Conservation (phyloP, 139 green algal genomes). For the Chlamydomonas sp. region DNA sequence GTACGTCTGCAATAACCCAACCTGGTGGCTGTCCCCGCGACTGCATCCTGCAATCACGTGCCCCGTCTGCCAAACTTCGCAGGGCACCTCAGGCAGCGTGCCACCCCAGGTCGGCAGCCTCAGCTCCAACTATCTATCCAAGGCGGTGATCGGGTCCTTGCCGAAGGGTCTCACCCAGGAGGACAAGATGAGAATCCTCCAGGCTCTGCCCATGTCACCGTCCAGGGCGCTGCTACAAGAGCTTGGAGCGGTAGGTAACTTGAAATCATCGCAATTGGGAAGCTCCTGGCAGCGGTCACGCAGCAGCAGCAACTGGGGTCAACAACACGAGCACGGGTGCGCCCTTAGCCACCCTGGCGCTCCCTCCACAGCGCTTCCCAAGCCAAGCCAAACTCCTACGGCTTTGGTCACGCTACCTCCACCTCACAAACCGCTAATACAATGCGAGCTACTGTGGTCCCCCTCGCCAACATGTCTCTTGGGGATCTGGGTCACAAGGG, state of each 20-base stretch:
- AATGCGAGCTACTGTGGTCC: no score
- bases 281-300: no score
- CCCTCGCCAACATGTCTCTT: no score
- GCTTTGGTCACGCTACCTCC: no score
- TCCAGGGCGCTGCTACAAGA: conserved; percentile 51
- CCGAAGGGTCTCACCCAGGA: conserved; percentile 70
- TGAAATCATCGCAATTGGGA: no score
- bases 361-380: no score
- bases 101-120: conserved; percentile 27
- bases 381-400: no score
- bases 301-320: no score
- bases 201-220: conserved; percentile 70
- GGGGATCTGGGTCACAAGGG: no score
- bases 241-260: conserved; percentile 41
- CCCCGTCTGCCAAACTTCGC: neutral
- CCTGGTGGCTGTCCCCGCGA: neutral
- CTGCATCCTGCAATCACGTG: neutral
- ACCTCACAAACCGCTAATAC: no score
- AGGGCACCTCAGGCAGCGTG: conserved; percentile 13
- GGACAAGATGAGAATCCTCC: conserved; percentile 62
- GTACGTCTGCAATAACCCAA: conserved; percentile 1
- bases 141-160: conserved; percentile 79
- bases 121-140: conserved; percentile 67
- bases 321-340: no score
- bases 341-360: no score